Base-by-base conservation (phyloP, 2,329 filamentous ascomycete genomes). In the Paraphaeosphaeria minitans region DNA sequence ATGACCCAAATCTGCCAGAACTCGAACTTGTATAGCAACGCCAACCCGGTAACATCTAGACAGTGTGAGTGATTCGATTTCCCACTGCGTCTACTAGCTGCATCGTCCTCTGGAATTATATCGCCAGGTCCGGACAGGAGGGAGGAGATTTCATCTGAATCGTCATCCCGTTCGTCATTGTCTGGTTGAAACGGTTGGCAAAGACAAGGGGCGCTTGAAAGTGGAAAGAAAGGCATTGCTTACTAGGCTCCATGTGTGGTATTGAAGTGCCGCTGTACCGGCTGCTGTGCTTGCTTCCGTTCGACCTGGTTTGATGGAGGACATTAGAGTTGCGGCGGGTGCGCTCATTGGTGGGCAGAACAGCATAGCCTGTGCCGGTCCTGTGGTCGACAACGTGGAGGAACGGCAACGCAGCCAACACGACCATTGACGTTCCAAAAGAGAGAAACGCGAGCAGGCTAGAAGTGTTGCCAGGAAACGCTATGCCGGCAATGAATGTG, bases 1-100 rank as follows among this genome's bases (percentile, higher is more conserved):
- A 97, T 87, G 57, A 85, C 77, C 76, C 96, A 98, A 29, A 96
- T 80, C 71, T 96, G 90, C 93, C 93, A 98, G 77, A 98, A 99
- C 65, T 96, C 90, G 49, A 88, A 70, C 60, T 85, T 87, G 54
- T 81, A 82, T 33, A 97, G 79, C 72, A 99, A 83, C 16, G 85
- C 84, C 71, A 92, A 81, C 64, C 95, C 95, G 74, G 94, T 91
- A 72, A 98, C 90, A 87, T 98, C 95, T 92, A 91, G 78, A 83
- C 88, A 88, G 79, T 89, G 89, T 82, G 88, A 89, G 82, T 87
- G 86, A 82, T 87, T 83, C 78, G 87, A 83, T 85, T 89, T 85
- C 85, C 89, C 83, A 82, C 82, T 85, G 58, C 75, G 64, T 78
- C 89, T 83, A 82, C 82, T 85, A 59, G 76, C 64, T 78, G 80